Evolutionary conservation across 306 rosid species (phyloP).

Genomic region (Lupinus albus): DNA sequence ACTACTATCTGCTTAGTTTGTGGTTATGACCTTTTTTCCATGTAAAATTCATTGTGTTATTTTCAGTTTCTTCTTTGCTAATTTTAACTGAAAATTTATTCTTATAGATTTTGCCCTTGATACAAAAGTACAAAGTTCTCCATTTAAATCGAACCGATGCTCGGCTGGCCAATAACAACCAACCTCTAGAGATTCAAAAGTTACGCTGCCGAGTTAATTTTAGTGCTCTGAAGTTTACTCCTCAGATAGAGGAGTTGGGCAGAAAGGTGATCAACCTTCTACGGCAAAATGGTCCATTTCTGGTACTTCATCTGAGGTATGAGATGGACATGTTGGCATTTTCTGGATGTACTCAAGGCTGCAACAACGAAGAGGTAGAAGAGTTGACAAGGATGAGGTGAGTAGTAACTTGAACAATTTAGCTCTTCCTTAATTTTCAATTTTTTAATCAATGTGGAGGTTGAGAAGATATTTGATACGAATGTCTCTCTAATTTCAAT

Average conservation of each 20-base stretch:
- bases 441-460: slow-evolving; percentile 11
- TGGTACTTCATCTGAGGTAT: slow-evolving; percentile 94
- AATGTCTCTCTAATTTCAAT: slow-evolving; percentile 26
- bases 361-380: slow-evolving; percentile 85
- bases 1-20: slow-evolving; percentile 12
- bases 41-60: neutral
- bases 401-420: slow-evolving; percentile 29
- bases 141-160: slow-evolving; percentile 96
- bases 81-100: slow-evolving; percentile 27
- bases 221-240: slow-evolving; percentile 84
- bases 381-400: slow-evolving; percentile 99
- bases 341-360: slow-evolving; percentile 98
- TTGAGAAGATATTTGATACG: slow-evolving; percentile 2
- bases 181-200: slow-evolving; percentile 82
- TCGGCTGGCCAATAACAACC: slow-evolving; percentile 90
- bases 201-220: slow-evolving; percentile 95
- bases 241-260: slow-evolving; percentile 95
- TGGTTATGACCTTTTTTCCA: neutral
- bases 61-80: slow-evolving; percentile 27
- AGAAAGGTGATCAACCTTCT: slow-evolving; percentile 80
- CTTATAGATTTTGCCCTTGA: slow-evolving; percentile 80
- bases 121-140: slow-evolving; percentile 84
- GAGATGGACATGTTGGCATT: slow-evolving; percentile 99
- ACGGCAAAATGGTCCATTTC: slow-evolving; percentile 76
- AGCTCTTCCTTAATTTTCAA: slow-evolving; percentile 29